Conservation (phyloP, 2,329 filamentous ascomycete species). For the Scedosporium minutisporum region DNA sequence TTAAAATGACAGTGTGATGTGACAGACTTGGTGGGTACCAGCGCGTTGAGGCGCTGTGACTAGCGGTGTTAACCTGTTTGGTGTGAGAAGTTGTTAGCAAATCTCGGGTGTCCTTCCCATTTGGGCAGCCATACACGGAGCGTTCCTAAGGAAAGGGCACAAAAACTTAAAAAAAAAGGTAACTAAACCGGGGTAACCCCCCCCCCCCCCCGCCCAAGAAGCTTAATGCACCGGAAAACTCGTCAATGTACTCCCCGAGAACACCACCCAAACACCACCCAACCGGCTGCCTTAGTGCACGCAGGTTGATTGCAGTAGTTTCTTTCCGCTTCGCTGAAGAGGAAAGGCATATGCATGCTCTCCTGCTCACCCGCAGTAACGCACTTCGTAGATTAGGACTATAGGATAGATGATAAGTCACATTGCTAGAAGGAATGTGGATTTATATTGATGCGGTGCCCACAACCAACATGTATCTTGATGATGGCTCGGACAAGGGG, state of each 20-base stretch:
- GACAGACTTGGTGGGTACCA: too few species aligned
- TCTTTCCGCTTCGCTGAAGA: background rate
- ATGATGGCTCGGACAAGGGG: background rate
- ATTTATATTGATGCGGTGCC: background rate
- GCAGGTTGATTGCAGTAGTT: background rate
- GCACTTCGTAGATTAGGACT: background rate
- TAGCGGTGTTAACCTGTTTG: too few species aligned
- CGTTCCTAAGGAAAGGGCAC: too few species aligned
- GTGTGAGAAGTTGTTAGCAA: too few species aligned
- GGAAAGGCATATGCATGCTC: background rate
- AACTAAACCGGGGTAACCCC: too few species aligned
- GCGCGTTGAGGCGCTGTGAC: too few species aligned
- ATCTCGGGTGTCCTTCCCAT: too few species aligned
- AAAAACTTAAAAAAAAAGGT: too few species aligned
- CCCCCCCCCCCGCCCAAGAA: background rate
- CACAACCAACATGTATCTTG: background rate
- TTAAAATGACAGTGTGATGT: too few species aligned
- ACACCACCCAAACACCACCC: background rate
- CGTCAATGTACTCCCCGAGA: background rate
- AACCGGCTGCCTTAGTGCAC: background rate
- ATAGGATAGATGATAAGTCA: background rate
- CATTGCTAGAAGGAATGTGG: background rate
- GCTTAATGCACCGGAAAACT: background rate
- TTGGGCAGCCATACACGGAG: too few species aligned
- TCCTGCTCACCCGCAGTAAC: background rate